Base-by-base conservation (phyloP, 78 protist genomes). In the Dictyostelium brefeldianum region DNA sequence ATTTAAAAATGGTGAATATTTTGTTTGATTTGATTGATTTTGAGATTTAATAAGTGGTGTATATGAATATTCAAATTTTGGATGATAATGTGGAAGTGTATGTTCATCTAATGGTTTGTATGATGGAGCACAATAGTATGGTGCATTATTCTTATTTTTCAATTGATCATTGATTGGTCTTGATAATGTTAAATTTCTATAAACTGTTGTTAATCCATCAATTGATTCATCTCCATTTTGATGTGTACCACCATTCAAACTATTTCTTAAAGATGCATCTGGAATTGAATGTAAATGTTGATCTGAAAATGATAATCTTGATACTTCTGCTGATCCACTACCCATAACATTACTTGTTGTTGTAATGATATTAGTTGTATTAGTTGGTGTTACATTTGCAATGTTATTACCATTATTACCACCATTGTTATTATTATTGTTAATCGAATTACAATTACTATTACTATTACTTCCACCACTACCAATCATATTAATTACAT, bases 61-160 rank as follows among this genome's bases (percentile, higher is more conserved):
- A 65, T 87, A 87, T 25, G 56, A 17, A 27, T 87, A 87, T 62
- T 87, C 93, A 62, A 87, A 77, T 64, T 87, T 87, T 11, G 75
- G 81, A 18, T 87, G 74, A 36, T 36, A 36, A 29, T 46, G 54
- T 15, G 93, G 93, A 18, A 78, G 54, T n/a, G 93, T 27, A 29
- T 78, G 17, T 47, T 85, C 92, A 51, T 85, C 77, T 2, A 87
- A 29, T 77, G 93, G 93, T 64, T 87, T 87, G 46, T 87, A 87
- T 3, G 93, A 87, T 12, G 93, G 93, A 20, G 93, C 81, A 64
- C 93, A 87, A 50, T 87, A 87, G 22, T 87, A 87, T 5, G 93
- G 75, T 27, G 78, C 29, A 47, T 77, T 87, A 53, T 11, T 74
- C n/a, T 87, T 74, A 20, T 22, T 43, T 18, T 78, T 78, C 46